These are phyloP conservation scores for Diaporthe ampelina DNA, from an alignment of 2,329 filamentous ascomycete genomes.

Conservation along the genomic window DNA sequence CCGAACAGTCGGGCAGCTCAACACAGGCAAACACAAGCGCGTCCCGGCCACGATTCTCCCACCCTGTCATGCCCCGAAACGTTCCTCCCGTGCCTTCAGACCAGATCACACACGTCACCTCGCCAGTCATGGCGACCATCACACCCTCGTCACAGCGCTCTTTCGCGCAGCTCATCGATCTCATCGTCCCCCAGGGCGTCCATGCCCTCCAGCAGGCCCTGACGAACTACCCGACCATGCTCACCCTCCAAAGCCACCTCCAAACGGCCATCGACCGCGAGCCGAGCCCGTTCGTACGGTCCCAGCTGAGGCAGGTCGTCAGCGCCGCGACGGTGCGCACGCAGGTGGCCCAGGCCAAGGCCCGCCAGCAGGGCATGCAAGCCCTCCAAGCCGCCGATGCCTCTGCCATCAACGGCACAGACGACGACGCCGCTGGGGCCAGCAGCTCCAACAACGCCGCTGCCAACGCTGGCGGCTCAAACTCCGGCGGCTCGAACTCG, in stretches of 20 bases:
- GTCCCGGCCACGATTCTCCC: constrained; percentile 40
- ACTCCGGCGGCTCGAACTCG: constrained; percentile 27
- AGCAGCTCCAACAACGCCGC: constrained; percentile 30
- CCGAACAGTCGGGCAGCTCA: constrained; percentile 11
- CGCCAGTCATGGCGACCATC: constrained; percentile 51
- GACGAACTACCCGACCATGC: constrained; percentile 61
- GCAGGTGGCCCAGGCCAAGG: constrained; percentile 59
- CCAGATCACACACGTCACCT: constrained; percentile 49
- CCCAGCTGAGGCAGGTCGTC: constrained; percentile 65
- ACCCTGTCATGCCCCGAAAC: constrained; percentile 30
- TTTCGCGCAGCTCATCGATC: constrained; percentile 67
- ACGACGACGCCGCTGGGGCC: constrained; percentile 31
- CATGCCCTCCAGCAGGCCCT: constrained; percentile 62
- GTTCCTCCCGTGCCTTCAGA: constrained; percentile 15
- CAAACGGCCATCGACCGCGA: constrained; percentile 67
- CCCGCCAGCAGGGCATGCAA: constrained; percentile 46
- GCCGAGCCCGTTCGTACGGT: constrained; percentile 60
- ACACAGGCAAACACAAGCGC: constrained; percentile 24
- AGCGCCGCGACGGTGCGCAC: constrained; percentile 60
- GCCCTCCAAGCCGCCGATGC: constrained; percentile 42
- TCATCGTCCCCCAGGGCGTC: constrained; percentile 64
- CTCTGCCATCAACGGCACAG: constrained; percentile 28
- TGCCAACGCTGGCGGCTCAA: neutral
- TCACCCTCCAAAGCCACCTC: constrained; percentile 63
- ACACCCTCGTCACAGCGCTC: constrained; percentile 55